Evolutionary conservation across 1,284 basidiomycete genomes (phyloP), one percentile per base, ranked within the genome.

Genomic region (Amylostereum areolatum): DNA sequence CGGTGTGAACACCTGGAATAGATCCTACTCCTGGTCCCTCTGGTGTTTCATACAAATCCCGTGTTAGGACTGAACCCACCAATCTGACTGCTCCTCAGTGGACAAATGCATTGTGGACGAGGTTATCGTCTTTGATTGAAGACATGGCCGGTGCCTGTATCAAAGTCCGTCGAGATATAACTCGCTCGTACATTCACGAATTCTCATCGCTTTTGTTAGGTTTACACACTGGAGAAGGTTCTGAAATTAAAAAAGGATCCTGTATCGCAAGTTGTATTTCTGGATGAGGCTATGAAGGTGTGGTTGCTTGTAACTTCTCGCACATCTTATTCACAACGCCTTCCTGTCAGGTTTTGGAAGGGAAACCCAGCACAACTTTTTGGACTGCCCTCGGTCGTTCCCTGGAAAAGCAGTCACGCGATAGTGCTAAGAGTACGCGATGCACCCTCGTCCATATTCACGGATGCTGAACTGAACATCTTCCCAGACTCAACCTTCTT

Each of bases 141-240:
- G 93, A 96, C 58, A 85, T 99, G 78, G 81, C 89, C 2, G 85
- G 83, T 47, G 92, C 91, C 58, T 97, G 94, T 64, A 81, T 92
- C 63, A 95, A 96, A 77, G 90, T 86, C 55, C 53, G 66, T 6
- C 6, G 18, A 6, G 8, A n/a, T 24, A 3, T 4, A 6, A n/a
- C 11, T 18, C 29, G 39, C 6, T 7, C 28, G 11, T 41, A 9
- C 37, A 2, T 18, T 27, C 28, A 45, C 27, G 7, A 29, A 39
- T 40, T 43, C 37, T 43, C 11, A 43, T 29, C 10, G 12, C 10
- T 5, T 32, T 42, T 18, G 18, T 18, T 53, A 93, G 87, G 90
- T 97, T 4, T 97, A 97, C 65, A 89, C 89, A 0, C 78, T 99
- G 5, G 94, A 98, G 65, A 97, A 92, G 62, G 95, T 98, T 3